Conservation (phyloP, 805 yeast species). For the Isabelozyma pseudorhagii region DNA sequence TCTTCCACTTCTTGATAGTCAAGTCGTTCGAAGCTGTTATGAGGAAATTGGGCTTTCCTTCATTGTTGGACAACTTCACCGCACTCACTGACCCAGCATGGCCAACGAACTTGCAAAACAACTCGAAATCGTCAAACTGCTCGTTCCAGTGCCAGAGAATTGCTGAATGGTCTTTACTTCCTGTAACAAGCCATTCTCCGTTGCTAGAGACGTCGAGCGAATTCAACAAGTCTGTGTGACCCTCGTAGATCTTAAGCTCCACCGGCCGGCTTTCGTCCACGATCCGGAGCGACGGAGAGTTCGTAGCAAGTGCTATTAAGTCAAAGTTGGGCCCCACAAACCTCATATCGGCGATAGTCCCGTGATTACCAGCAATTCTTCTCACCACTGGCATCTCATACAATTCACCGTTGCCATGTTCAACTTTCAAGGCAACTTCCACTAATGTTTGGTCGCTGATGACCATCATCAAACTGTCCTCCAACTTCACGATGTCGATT, state of each 20-base stretch:
- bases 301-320: conserved; percentile 82
- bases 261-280: conserved; percentile 60
- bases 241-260: conserved; percentile 65
- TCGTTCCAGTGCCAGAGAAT: conserved; percentile 73
- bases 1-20: conserved; percentile 82
- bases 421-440: conserved; percentile 35
- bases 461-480: conserved; percentile 41
- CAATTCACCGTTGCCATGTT: conserved; percentile 11
- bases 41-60: conserved; percentile 56
- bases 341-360: conserved; percentile 87
- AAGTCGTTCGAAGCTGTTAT: conserved; percentile 84
- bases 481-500: conserved; percentile 50
- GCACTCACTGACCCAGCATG: conserved; percentile 88
- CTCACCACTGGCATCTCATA: conserved; percentile 41
- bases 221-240: conserved; percentile 84
- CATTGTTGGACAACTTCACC: conserved; percentile 60
- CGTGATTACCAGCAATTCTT: conserved; percentile 88
- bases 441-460: conserved; percentile 83
- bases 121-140: conserved; percentile 31
- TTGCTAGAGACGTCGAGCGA: conserved; percentile 73
- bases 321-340: conserved; percentile 63
- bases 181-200: conserved; percentile 89
- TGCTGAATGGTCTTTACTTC: conserved; percentile 84
- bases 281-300: conserved; percentile 83
- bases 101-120: conserved; percentile 70